A percentile compares a stretch with the other conserved stretches of the same genome.
These are phyloP conservation scores for Mucor plumbeus DNA, from an alignment of 371 early-diverging fungal species.

Conservation along the genomic window DNA sequence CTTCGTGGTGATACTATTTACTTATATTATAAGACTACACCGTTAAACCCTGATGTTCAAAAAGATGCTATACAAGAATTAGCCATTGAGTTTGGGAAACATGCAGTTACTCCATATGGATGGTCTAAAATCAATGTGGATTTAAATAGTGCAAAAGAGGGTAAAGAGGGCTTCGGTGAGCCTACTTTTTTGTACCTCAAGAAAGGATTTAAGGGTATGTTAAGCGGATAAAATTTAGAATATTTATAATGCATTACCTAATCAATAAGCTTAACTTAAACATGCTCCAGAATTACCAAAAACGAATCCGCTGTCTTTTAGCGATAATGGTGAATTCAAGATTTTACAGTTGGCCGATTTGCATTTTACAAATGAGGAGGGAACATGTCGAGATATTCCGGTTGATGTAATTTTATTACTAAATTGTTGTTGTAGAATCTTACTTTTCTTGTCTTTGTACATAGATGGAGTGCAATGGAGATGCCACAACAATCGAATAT, in stretches of 20 bases:
- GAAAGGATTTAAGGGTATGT: constrained; percentile 38
- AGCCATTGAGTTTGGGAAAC: constrained; percentile 41
- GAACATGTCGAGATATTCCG: constrained; percentile 47
- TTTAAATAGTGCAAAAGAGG: constrained; percentile 38
- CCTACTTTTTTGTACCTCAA: constrained; percentile 38
- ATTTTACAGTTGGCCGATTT: constrained; percentile 62
- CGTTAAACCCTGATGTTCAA: constrained; percentile 17
- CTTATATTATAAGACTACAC: constrained; percentile 37
- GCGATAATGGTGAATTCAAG: constrained; percentile 53
- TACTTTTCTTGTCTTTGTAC: not conserved
- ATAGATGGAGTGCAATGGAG: constrained; percentile 54
- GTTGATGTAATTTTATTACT: constrained; percentile 28
- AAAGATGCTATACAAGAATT: constrained; percentile 35
- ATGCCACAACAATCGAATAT: constrained; percentile 46
- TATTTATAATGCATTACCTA: too few relatives aligned
- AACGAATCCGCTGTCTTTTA: constrained; percentile 39
- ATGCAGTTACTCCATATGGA: constrained; percentile 35
- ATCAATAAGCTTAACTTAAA: not conserved
- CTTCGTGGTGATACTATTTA: constrained; percentile 46
- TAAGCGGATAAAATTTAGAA: not conserved
- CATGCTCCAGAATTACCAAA: constrained; percentile 29
- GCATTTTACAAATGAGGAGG: constrained; percentile 59
- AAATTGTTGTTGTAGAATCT: not conserved
- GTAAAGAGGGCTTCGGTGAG: constrained; percentile 40
- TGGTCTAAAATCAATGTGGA: constrained; percentile 41